These are phyloP conservation scores for Strobilomyces echinocephalus DNA, from an alignment of 768 basidiomycete genomes.

Conservation along the genomic window DNA sequence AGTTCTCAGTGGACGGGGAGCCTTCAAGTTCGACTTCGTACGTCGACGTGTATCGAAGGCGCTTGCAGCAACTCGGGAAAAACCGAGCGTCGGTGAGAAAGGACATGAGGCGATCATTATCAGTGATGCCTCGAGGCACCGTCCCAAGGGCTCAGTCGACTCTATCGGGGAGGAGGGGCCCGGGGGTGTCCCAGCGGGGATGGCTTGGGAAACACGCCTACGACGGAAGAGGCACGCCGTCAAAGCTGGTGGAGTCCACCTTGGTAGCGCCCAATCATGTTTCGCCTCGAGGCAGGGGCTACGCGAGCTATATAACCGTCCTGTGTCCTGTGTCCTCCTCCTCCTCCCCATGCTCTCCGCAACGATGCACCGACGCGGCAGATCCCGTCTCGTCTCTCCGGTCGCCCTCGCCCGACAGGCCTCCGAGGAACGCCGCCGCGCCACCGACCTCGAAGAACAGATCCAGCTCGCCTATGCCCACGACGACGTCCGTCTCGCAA, in stretches of 20 bases:
- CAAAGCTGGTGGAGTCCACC: neutral
- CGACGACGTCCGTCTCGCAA: conserved; percentile 64
- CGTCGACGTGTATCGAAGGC: no score
- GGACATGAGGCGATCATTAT: conserved; percentile 22
- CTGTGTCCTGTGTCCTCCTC: neutral
- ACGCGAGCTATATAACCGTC: neutral
- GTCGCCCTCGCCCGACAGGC: conserved; percentile 42
- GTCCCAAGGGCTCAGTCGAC: conserved; percentile 1
- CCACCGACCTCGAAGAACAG: conserved; percentile 50
- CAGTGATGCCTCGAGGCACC: conserved; percentile 28
- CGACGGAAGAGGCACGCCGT: conserved; percentile 6
- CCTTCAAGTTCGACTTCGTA: no score
- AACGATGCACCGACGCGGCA: conserved; percentile 34
- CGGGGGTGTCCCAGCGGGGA: neutral
- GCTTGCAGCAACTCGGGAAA: no score
- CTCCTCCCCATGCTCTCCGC: conserved; percentile 19
- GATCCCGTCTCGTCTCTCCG: conserved; percentile 39
- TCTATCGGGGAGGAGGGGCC: conserved; percentile 15
- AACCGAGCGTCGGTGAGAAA: no score
- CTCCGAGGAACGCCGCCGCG: conserved; percentile 36
- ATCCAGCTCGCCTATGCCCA: conserved; percentile 63
- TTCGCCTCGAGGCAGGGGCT: conserved; percentile 16
- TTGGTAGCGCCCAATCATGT: neutral
- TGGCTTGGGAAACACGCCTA: neutral
- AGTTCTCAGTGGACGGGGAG: no score